Evolutionary conservation across 108 stramenopile species (phyloP), one percentile per base, ranked within the genome.

Genomic region (Cylindrotheca closterium): DNA sequence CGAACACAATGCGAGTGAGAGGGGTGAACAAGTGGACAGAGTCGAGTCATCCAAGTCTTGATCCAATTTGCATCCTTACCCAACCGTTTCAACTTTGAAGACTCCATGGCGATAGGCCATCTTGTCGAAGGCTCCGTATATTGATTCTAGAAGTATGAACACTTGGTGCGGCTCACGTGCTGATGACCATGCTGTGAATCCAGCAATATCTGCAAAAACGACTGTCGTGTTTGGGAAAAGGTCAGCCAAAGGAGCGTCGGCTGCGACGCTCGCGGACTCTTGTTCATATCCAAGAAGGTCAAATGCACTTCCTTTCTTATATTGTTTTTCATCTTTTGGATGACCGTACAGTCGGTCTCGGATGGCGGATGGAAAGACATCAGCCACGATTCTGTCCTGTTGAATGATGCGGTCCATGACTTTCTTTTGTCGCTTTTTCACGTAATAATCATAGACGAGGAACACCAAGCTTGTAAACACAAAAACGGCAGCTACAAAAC

Each of bases 341-440:
- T 52, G 17, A 52, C 23, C 19, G n/a, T 8, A n/a, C n/a, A n/a
- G 17, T 18, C 51, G 17, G 51, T 24, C n/a, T n/a, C n/a, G n/a
- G n/a, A n/a, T n/a, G n/a, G n/a, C n/a, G n/a, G n/a, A n/a, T n/a
- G n/a, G n/a, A 8, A 10, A 8, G 51, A 18, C 23, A 8, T 18
- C 19, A 8, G 42, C 42, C 42, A 45, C 15, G 8, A 8, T 12
- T 45, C 8, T 45, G 42, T 45, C 42, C 42, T 45, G 42, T 12
- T 8, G 8, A 15, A 45, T 45, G 15, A 45, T 15, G 8, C 42
- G 8, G 42, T 45, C n/a, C 3, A 70, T 23, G 7, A 70, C 29
- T 34, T 64, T 70, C 32, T 63, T 64, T 26, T 70, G 62, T n/a
- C 69, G 61, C 17, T 5, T 30, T 46, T 72, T 54, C 8, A 72